Base-by-base conservation (phyloP, 768 basidiomycete species). In the Lactifluus pinguis region DNA sequence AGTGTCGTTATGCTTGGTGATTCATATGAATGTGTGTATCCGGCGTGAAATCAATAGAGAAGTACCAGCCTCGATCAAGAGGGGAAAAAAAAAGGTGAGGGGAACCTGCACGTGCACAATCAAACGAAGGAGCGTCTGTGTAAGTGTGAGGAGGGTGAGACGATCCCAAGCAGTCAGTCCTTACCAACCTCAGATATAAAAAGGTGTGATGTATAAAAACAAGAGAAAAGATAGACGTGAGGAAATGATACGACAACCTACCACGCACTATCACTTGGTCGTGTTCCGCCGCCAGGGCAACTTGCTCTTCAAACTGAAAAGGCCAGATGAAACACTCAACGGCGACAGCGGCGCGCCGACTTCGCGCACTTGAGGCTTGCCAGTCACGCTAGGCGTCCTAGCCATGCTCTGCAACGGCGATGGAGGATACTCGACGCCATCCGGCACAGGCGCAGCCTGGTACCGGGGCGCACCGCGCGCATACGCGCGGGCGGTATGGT, bases 261-360 rank as follows among this genome's bases (percentile, higher is more conserved):
- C 41, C 10, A 15, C 41, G 17, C 41, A 38, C 10, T 15, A 42
- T 41, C 25, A 53, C 49, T 64, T 61, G 38, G 53, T 44, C 0
- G 59, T 63, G 29, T 64, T 64, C 30, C 63, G 60, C 44, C 63
- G 29, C 63, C 60, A 57, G 1, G 54, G 54, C 25, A 64, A n/a
- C 45, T n/a, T n/a, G 6, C 30, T 50, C 44, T 61, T 55, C 21
- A 63, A 10, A 1, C 54, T 25, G 19, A 49, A 44, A 48, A 64
- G 36, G 19, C 63, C 60, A 6, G 60, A 36, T 1, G 54, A 32
- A 14, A 39, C 32, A 2, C 19, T 49, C 30, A 57, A 38, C 6
- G 58, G 58, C 7, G 58, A 63, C 11, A 59, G 19, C 6, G 49
- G 54, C 17, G 49, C 21, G 0, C 34, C 42, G 8, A 3, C 38